Evolutionary conservation across 805 yeast genomes (phyloP).

Genomic region (Yarrowia porcina): DNA sequence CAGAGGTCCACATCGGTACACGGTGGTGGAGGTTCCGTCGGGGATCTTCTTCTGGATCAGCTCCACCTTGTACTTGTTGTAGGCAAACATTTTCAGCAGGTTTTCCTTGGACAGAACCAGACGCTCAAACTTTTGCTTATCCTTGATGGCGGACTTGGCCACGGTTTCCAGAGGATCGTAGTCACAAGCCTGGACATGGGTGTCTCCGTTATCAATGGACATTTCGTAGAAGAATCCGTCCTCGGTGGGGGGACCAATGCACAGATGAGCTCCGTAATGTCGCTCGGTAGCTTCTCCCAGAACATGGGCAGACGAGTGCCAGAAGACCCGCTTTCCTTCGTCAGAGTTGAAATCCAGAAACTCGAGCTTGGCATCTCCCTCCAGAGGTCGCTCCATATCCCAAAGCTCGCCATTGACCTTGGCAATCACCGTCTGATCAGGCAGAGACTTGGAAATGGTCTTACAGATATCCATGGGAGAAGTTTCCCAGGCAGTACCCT

Average conservation of each 20-base stretch:
- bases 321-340: conserved; percentile 94
- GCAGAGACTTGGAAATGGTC: conserved; percentile 78
- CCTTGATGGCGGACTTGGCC: conserved; percentile 86
- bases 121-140: conserved; percentile 93
- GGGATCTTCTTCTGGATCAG: conserved; percentile 85
- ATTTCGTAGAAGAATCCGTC: conserved; percentile 98
- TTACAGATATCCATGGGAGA: conserved; percentile 83
- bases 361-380: conserved; percentile 63
- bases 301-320: conserved; percentile 99
- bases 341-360: conserved; percentile 86
- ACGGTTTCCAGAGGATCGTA: conserved; percentile 80
- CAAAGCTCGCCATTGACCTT: conserved; percentile 87
- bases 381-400: conserved; percentile 95
- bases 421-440: conserved; percentile 86
- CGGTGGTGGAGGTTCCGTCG: conserved; percentile 94
- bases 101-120: conserved; percentile 89
- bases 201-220: conserved; percentile 73
- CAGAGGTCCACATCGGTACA: conserved; percentile 95
- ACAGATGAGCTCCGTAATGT: conserved; percentile 89
- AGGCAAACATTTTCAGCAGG: conserved; percentile 84
- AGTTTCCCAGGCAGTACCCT: conserved; percentile 84
- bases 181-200: conserved; percentile 75
- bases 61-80: conserved; percentile 92
- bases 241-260: conserved; percentile 94
- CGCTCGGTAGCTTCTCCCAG: conserved; percentile 98